phyloP scores from a whole-genome alignment of 2,329 filamentous ascomycete genomes.

The Paracamarosporium sp. region DNA sequence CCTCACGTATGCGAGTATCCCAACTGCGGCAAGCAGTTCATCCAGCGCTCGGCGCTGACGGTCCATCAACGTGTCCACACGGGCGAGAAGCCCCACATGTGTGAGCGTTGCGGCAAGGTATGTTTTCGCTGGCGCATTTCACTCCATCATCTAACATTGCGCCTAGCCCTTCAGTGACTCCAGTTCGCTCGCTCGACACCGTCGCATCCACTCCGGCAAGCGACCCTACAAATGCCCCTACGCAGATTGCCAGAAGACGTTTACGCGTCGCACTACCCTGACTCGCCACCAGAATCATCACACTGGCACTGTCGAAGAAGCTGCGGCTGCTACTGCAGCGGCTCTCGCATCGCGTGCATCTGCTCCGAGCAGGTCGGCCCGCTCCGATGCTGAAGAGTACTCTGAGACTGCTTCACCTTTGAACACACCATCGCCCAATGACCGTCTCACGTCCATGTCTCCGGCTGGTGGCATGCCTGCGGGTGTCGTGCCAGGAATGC shows the following conservation, averaged over 20 bases:
- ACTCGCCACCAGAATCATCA: slow-evolving; percentile 97
- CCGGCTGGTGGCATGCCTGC: slow-evolving; percentile 75
- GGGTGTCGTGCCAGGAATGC: slow-evolving; percentile 69
- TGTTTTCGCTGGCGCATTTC: slow-evolving; percentile 28
- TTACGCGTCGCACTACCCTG: slow-evolving; percentile 91
- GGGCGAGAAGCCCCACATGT: slow-evolving; percentile 98
- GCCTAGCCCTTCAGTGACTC: slow-evolving; percentile 91
- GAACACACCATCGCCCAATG: slow-evolving; percentile 83
- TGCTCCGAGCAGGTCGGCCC: slow-evolving; percentile 57
- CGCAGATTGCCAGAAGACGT: slow-evolving; percentile 97
- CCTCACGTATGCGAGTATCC: slow-evolving; percentile 93
- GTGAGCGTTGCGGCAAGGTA: slow-evolving; percentile 95
- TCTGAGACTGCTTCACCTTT: slow-evolving; percentile 76
- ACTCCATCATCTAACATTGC: slow-evolving; percentile 29
- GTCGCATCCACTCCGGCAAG: slow-evolving; percentile 93
- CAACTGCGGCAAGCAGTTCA: slow-evolving; percentile 93
- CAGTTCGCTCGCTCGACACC: slow-evolving; percentile 89
- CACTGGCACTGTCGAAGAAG: slow-evolving; percentile 92
- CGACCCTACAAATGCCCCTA: slow-evolving; percentile 97
- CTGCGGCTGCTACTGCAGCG: slow-evolving; percentile 85
- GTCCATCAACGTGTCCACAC: slow-evolving; percentile 96
- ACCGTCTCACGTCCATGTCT: slow-evolving; percentile 79
- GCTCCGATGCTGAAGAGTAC: slow-evolving; percentile 74
- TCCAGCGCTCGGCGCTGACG: slow-evolving; percentile 92
- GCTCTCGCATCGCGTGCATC: slow-evolving; percentile 70